Evolutionary conservation across 2,329 filamentous ascomycete genomes (phyloP).

Genomic region (Colletotrichum siamense): DNA sequence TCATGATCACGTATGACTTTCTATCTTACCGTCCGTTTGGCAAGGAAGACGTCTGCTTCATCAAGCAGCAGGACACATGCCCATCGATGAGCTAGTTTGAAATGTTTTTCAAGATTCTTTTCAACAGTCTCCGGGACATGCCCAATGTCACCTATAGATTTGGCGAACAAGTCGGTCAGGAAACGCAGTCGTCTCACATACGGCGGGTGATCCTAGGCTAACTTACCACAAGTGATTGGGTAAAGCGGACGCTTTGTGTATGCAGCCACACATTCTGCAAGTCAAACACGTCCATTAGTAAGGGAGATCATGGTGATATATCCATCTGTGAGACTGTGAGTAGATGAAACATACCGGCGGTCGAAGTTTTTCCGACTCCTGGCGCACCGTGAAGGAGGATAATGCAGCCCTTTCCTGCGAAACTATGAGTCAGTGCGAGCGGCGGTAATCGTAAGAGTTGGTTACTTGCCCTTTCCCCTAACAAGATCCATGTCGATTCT

Average conservation of each 20-base stretch:
- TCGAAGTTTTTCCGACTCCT: neutral
- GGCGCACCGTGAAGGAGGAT: constrained; percentile 12
- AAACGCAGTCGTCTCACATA: neutral
- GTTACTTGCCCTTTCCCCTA: constrained; percentile 30
- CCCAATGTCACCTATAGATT: neutral
- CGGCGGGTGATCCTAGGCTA: no score
- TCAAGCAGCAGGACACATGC: constrained; percentile 32
- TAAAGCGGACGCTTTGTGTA: constrained; percentile 28
- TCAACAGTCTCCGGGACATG: constrained; percentile 25
- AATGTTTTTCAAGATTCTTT: constrained; percentile 15
- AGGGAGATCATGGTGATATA: neutral
- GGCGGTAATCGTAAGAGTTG: neutral
- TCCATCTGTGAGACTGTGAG: neutral
- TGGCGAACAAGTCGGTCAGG: neutral
- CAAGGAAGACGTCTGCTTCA: constrained; percentile 32
- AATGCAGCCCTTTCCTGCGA: neutral
- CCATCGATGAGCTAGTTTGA: constrained; percentile 27
- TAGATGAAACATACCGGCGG: neutral
- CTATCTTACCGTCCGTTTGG: neutral
- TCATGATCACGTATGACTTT: neutral
- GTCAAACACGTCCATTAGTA: neutral
- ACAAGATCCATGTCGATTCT: constrained; percentile 31
- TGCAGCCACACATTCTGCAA: constrained; percentile 25
- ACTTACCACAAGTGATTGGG: constrained; percentile 24
- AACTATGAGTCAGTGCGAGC: neutral